Evolutionary conservation across 1,139 yeast genomes (phyloP).

Genomic region (Blastobotrys petasosporus): DNA sequence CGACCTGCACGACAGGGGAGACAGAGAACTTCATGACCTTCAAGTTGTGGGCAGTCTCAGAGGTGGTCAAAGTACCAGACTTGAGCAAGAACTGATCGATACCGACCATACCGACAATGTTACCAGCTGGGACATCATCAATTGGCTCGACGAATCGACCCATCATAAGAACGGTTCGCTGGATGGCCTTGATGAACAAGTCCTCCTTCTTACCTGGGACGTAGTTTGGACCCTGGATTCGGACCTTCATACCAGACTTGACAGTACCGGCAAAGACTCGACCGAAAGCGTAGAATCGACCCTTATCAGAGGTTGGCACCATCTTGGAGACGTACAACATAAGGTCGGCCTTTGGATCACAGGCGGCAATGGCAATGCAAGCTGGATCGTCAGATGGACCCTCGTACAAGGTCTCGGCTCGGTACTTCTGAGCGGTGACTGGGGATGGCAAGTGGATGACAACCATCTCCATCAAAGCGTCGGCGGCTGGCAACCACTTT

Average conservation of each 20-base stretch:
- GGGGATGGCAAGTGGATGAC: slow-evolving; percentile 98
- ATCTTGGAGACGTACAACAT: slow-evolving; percentile 99
- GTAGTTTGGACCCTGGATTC: slow-evolving; percentile 99
- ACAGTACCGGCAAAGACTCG: slow-evolving; percentile 99
- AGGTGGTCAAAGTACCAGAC: slow-evolving; percentile 98
- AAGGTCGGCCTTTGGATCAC: slow-evolving; percentile 98
- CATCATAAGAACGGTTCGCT: slow-evolving; percentile 99
- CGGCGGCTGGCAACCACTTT: slow-evolving; percentile 99
- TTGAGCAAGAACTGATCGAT: slow-evolving; percentile 98
- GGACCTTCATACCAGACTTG: slow-evolving; percentile 96
- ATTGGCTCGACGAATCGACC: slow-evolving; percentile 97
- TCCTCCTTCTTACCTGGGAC: slow-evolving; percentile 98
- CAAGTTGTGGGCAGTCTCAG: slow-evolving; percentile 97
- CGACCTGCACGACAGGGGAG: slow-evolving; percentile 99
- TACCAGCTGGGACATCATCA: slow-evolving; percentile 99
- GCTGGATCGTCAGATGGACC: slow-evolving; percentile 96
- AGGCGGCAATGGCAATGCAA: slow-evolving; percentile 89
- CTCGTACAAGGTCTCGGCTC: slow-evolving; percentile 99
- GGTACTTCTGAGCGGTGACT: slow-evolving; percentile 97
- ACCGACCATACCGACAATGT: slow-evolving; percentile 99
- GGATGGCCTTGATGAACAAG: slow-evolving; percentile 93
- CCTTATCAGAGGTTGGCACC: slow-evolving; percentile 99
- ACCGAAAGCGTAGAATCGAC: slow-evolving; percentile 99
- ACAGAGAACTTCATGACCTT: slow-evolving; percentile 99
- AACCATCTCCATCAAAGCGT: slow-evolving; percentile 98